Evolutionary conservation across 345 rosid species (phyloP).

Genomic region (Limnanthes douglasii): DNA sequence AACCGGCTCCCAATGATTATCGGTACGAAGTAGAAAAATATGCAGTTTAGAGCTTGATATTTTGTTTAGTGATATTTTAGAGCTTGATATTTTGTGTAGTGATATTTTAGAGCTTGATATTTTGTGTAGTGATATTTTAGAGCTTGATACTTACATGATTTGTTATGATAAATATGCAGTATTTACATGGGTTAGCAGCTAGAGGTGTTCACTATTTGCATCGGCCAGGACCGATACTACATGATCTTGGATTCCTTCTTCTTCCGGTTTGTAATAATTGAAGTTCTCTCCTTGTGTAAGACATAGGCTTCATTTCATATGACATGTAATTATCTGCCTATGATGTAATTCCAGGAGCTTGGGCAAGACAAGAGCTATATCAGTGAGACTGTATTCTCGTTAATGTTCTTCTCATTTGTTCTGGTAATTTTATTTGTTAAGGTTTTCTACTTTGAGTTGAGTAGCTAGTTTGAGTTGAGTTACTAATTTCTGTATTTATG

Average conservation of each 20-base stretch:
- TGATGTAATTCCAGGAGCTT: constrained; percentile 46
- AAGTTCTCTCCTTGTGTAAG: constrained; percentile 2
- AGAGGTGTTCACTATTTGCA: constrained; percentile 92
- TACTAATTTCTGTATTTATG: background rate
- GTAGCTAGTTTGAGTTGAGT: no score
- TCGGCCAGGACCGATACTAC: constrained; percentile 71
- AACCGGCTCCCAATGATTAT: no score
- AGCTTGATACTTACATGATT: no score
- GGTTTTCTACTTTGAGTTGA: background rate
- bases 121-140: constrained; percentile 5
- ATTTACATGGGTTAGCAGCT: constrained; percentile 60
- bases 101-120: background rate
- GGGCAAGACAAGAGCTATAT: constrained; percentile 89
- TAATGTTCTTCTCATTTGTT: constrained; percentile 48
- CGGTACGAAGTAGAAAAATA: no score
- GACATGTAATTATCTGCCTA: constrained; percentile 4
- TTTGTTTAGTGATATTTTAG: constrained; percentile 7
- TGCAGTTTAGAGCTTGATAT: no score
- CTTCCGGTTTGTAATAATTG: constrained; percentile 53
- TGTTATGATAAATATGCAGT: no score
- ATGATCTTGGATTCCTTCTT: constrained; percentile 75
- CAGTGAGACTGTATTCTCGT: constrained; percentile 72
- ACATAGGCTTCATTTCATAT: background rate
- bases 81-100: constrained; percentile 7
- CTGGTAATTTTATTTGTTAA: constrained; percentile 37